Percentiles rank a stretch among this genome's conserved stretches.
Evolutionary conservation across 2,329 filamentous ascomycete genomes (phyloP).

Genomic region (Zymoseptoria crescenta): DNA sequence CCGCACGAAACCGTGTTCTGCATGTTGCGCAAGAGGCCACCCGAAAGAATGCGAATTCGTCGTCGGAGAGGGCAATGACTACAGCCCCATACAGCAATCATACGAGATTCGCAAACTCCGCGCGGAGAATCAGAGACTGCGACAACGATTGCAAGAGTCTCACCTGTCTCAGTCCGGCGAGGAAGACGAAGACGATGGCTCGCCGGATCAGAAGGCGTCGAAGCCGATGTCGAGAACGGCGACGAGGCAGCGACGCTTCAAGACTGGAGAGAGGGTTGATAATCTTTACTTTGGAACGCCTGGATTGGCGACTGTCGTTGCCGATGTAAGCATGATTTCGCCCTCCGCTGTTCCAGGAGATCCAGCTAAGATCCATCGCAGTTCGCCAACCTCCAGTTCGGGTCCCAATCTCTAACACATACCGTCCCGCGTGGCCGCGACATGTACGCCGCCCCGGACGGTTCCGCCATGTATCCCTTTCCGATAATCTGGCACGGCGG

Average conservation of each 20-base stretch:
- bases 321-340: conserved; percentile 42
- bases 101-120: conserved; percentile 42
- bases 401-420: conserved; percentile 37
- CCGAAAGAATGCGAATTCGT: conserved; percentile 42
- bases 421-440: conserved; percentile 32
- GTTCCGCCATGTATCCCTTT: conserved; percentile 35
- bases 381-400: conserved; percentile 39
- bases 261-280: conserved; percentile 34
- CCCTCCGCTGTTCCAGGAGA: too few relatives aligned
- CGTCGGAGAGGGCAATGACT: conserved; percentile 39
- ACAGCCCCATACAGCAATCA: conserved; percentile 40
- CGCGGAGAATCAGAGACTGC: conserved; percentile 38
- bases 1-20: conserved; percentile 43
- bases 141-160: conserved; percentile 33
- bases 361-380: conserved; percentile 9
- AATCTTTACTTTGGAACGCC: conserved; percentile 45
- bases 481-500: conserved; percentile 33
- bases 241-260: conserved; percentile 30
- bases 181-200: conserved; percentile 31
- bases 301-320: conserved; percentile 40
- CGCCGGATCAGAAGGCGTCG: conserved; percentile 20
- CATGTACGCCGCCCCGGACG: conserved; percentile 33
- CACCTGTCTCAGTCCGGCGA: conserved; percentile 28
- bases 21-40: conserved; percentile 41
- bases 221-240: conserved; percentile 17